These are phyloP conservation scores for Microascus cirrosus DNA, from an alignment of 2,329 filamentous ascomycete genomes.

Conservation along the genomic window DNA sequence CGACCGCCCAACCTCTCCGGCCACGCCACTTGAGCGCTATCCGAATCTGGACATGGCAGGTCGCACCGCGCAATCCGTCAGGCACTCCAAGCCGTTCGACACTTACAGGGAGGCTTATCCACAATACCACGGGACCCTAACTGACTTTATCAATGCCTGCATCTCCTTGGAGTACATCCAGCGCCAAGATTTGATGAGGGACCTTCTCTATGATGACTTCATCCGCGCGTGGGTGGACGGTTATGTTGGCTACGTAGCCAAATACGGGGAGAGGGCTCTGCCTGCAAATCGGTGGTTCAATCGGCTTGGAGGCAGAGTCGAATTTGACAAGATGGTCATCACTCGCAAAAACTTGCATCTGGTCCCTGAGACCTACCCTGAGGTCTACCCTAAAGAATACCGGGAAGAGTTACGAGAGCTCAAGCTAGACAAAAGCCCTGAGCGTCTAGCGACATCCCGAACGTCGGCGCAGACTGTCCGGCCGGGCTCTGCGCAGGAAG, in stretches of 20 bases:
- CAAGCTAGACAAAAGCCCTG: too few species aligned
- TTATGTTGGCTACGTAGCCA: conserved; percentile 28
- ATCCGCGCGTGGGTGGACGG: conserved; percentile 29
- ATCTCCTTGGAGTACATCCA: conserved; percentile 28
- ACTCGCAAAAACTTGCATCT: conserved; percentile 20
- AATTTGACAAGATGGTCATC: conserved; percentile 21
- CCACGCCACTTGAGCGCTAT: too few species aligned
- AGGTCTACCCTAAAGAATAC: conserved; percentile 15
- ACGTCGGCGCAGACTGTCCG: neutral
- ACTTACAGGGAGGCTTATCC: conserved; percentile 31
- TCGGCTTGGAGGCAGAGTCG: conserved; percentile 13
- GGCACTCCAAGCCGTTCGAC: conserved; percentile 17
- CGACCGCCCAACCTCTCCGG: too few species aligned
- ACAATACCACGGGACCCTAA: conserved; percentile 23
- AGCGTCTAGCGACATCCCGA: neutral
- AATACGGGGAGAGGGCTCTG: neutral
- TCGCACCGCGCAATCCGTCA: too few species aligned
- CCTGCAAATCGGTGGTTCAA: conserved; percentile 15
- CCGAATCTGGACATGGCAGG: too few species aligned
- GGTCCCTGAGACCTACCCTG: conserved; percentile 21
- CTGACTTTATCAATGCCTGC: conserved; percentile 32
- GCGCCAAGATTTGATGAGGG: conserved; percentile 20
- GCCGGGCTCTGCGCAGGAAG: neutral
- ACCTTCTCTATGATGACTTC: conserved; percentile 41
- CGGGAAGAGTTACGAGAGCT: neutral